Evolutionary conservation across 2,329 filamentous ascomycete species (phyloP).

Genomic region (Basipetospora chlamydospora): DNA sequence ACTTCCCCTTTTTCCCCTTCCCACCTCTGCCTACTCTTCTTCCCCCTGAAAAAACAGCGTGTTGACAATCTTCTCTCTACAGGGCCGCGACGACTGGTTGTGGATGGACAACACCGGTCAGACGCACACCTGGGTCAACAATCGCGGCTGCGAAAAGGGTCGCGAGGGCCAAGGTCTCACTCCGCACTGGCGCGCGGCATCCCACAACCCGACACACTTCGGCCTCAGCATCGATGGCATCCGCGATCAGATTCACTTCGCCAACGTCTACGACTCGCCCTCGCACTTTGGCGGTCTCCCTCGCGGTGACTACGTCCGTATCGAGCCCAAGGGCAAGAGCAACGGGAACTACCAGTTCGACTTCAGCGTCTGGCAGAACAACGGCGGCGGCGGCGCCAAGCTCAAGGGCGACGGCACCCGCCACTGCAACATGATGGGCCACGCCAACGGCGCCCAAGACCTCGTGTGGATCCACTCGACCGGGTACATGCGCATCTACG

Average conservation of each 20-base stretch:
- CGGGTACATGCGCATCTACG: constrained; percentile 7
- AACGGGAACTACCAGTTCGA: neutral
- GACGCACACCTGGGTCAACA: constrained; percentile 1
- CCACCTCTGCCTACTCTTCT: neutral
- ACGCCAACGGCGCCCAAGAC: constrained; percentile 9
- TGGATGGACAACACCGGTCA: constrained; percentile 8
- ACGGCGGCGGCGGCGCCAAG: constrained; percentile 9
- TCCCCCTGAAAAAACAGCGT: no score
- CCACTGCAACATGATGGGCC: constrained; percentile 9
- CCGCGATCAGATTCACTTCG: constrained; percentile 5
- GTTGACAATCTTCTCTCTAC: neutral
- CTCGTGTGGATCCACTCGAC: constrained; percentile 10
- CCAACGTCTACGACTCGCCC: no score
- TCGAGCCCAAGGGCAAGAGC: neutral
- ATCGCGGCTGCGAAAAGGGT: neutral
- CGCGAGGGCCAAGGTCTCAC: constrained; percentile 8
- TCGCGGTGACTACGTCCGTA: constrained; percentile 10
- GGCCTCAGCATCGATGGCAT: neutral
- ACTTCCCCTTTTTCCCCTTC: neutral
- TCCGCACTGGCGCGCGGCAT: neutral
- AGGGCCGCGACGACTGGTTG: constrained; percentile 13
- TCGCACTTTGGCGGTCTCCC: constrained; percentile 2
- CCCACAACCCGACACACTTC: constrained; percentile 6
- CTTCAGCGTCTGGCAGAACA: constrained; percentile 9
- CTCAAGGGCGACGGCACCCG: constrained; percentile 6